phyloP scores from a whole-genome alignment of 176 grass and related monocot genomes.

The Oryza coarctata region DNA sequence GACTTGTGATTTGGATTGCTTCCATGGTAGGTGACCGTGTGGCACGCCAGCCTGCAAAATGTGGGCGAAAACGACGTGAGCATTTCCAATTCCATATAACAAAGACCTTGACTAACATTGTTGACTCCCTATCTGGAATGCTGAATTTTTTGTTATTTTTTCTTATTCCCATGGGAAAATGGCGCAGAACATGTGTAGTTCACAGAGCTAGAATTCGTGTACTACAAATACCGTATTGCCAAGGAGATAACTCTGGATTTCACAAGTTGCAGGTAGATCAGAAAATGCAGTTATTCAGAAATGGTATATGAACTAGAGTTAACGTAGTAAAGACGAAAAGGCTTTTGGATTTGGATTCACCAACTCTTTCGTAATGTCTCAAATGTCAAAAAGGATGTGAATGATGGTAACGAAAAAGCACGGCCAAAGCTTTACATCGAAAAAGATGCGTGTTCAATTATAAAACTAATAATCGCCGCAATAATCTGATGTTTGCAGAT shows the following conservation, averaged over 20 bases:
- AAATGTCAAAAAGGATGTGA: constrained; percentile 29
- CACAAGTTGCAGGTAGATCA: background rate
- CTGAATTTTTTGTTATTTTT: background rate
- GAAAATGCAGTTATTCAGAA: background rate
- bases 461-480: background rate
- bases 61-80: background rate
- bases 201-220: background rate
- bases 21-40: background rate
- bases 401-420: background rate
- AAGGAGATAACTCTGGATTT: background rate
- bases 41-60: constrained; percentile 14
- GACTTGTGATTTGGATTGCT: background rate
- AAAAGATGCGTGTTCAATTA: background rate
- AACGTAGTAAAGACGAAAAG: background rate
- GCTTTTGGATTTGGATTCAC: background rate
- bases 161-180: background rate
- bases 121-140: background rate
- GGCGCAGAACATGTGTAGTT: background rate
- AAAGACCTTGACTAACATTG: background rate
- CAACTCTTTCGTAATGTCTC: background rate
- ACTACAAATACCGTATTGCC: background rate
- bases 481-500: background rate
- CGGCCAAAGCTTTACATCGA: background rate
- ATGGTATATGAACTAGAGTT: background rate
- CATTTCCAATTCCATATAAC: background rate